These are phyloP conservation scores for Tricholoma furcatifolium DNA, from an alignment of 768 basidiomycete species.

Conservation along the genomic window DNA sequence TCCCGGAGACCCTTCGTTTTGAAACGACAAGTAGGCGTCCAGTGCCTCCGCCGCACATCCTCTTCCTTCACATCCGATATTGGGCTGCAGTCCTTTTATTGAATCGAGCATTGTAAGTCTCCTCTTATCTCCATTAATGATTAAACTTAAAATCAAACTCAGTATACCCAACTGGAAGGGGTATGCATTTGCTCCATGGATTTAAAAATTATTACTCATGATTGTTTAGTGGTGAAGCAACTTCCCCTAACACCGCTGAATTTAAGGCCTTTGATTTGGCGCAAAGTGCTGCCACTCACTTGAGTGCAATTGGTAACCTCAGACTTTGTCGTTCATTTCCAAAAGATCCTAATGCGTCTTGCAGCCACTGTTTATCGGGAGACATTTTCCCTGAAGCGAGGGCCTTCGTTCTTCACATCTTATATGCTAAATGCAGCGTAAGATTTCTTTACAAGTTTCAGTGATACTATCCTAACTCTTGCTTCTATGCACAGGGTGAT, in stretches of 20 bases:
- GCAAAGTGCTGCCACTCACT: slow-evolving; percentile 69
- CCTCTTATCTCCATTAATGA: neutral
- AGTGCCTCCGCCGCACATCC: slow-evolving; percentile 60
- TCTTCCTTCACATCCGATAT: slow-evolving; percentile 72
- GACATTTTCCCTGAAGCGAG: slow-evolving; percentile 56
- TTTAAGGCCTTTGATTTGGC: slow-evolving; percentile 74
- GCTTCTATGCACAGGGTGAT: slow-evolving; percentile 54
- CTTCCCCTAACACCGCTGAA: slow-evolving; percentile 48
- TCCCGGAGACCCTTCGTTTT: slow-evolving; percentile 64
- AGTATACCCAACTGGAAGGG: slow-evolving; percentile 76
- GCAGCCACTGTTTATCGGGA: slow-evolving; percentile 62
- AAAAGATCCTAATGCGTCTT: neutral
- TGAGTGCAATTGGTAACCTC: slow-evolving; percentile 58
- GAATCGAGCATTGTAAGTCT: slow-evolving; percentile 75
- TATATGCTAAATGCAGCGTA: slow-evolving; percentile 74
- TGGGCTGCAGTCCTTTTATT: slow-evolving; percentile 74
- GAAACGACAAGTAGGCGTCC: slow-evolving; percentile 53
- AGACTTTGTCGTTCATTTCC: neutral
- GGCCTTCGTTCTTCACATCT: slow-evolving; percentile 66
- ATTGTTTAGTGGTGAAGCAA: slow-evolving; percentile 38
- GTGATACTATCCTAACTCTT: slow-evolving; percentile 10
- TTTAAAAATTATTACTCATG: slow-evolving; percentile 5
- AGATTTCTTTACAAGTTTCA: slow-evolving; percentile 23
- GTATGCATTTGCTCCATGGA: slow-evolving; percentile 32
- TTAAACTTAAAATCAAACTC: slow-evolving; percentile 10